Conservation (phyloP, 2,329 filamentous ascomycete species). For the Pestalotiopsis sp. region DNA sequence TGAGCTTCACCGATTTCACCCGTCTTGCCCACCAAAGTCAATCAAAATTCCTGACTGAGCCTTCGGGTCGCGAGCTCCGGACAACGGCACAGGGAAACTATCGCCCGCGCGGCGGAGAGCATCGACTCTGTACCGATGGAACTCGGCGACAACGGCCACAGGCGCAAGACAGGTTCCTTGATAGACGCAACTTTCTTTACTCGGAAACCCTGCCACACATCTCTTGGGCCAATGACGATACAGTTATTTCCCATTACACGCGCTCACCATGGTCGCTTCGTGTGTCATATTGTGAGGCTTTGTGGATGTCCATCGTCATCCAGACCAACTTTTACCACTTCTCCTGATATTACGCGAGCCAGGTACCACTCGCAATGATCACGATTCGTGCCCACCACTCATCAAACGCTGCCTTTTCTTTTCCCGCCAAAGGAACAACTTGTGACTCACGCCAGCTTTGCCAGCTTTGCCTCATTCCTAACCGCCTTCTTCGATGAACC, state of each 20-base stretch:
- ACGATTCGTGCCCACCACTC: neutral
- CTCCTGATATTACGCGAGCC: neutral
- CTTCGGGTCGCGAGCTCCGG: neutral
- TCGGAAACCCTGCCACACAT: neutral
- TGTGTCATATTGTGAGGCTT: neutral
- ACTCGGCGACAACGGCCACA: neutral
- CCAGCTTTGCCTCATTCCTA: neutral
- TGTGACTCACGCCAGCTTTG: neutral
- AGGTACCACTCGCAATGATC: neutral
- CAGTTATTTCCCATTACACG: neutral
- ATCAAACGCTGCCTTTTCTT: neutral
- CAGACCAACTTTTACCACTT: neutral
- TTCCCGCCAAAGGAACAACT: neutral
- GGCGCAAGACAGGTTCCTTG: neutral
- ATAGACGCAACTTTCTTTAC: neutral
- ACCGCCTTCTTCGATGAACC: neutral
- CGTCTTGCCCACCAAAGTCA: neutral
- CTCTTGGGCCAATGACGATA: neutral
- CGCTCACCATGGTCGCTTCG: neutral
- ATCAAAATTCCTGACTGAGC: neutral
- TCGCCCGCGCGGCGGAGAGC: neutral
- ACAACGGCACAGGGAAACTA: neutral
- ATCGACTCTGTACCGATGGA: neutral
- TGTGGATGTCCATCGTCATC: neutral
- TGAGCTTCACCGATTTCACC: slow-evolving; percentile 10